Evolutionary conservation across 1,284 basidiomycete species (phyloP).

Genomic region (Cryptococcus sp.): DNA sequence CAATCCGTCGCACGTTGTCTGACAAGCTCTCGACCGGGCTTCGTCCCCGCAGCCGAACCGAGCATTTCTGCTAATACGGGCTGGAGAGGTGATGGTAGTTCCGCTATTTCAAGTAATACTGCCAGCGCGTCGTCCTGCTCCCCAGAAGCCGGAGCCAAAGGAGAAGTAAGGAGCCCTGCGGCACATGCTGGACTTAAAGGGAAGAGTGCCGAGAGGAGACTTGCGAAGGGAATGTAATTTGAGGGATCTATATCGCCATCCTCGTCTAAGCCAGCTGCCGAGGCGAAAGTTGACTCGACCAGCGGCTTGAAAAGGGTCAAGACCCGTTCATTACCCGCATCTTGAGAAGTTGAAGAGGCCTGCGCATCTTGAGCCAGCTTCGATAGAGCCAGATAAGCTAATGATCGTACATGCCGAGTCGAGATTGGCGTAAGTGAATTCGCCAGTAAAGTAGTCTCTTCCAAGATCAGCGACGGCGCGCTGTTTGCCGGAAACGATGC

Average conservation of each 20-base stretch:
- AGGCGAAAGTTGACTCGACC: conserved; percentile 15
- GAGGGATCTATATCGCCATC: conserved; percentile 10
- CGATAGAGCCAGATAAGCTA: conserved; percentile 32
- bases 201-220: conserved; percentile 34
- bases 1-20: conserved; percentile 54
- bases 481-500: conserved; percentile 6
- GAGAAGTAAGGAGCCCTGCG: conserved; percentile 24
- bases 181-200: conserved; percentile 27
- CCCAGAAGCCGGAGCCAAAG: conserved; percentile 11
- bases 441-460: conserved; percentile 27
- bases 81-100: conserved; percentile 42
- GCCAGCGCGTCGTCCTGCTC: conserved; percentile 28
- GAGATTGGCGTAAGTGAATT: conserved; percentile 21
- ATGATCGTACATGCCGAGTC: conserved; percentile 17
- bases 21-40: conserved; percentile 65
- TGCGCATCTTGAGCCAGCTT: conserved; percentile 14
- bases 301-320: conserved; percentile 12
- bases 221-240: conserved; percentile 22
- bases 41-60: conserved; percentile 70
- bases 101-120: conserved; percentile 44
- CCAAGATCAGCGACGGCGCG: neutral
- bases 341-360: neutral
- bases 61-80: conserved; percentile 67
- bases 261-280: neutral
- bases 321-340: neutral